Base-by-base conservation (phyloP, 306 rosid genomes). In the Hippophae tibetana region DNA sequence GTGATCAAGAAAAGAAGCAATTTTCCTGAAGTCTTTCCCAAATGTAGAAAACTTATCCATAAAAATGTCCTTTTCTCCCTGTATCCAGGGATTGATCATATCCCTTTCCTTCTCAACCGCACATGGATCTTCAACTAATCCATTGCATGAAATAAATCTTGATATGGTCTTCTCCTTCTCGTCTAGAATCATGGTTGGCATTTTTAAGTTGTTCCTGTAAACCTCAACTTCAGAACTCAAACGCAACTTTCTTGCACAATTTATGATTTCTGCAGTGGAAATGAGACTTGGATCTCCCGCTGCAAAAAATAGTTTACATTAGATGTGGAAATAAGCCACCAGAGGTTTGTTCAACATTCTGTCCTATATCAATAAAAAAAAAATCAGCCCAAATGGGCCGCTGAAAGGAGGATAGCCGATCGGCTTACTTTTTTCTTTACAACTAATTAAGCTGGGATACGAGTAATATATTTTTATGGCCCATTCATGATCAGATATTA, bases 151-250 rank as follows among this genome's bases (percentile, higher is more conserved):
- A 53, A 78, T 52, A 54, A 93, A 93, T 78, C 84, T 86, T 0
- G 84, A 78, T 14, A 18, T 18, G 23, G 27, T 51, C 82, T 82
- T 88, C 71, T 90, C 96, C 60, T 77, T 82, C 50, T 80, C 71
- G 69, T 93, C 95, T 81, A 89, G 67, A 62, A 89, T 84, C 53
- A 93, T 69, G 53, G 94, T 81, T 8, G 99, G 99, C 99, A 93
- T 93, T 79, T 86, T 86, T 75, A 93, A 75, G 31, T 67, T 53
- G 61, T 75, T 71, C 60, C 97, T 76, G 67, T 68, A 72, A 71
- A 42, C 52, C 72, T 71, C 75, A 55, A 74, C 73, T 72, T 72
- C 86, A 12, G 97, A 68, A 54, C 86, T 87, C 38, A 77, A 73
- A 45, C 88, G 87, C 61, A 93, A 71, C 74, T 86, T 84, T 76